A percentile compares a stretch with the other conserved stretches of the same genome.
Conservation (phyloP, 2,329 filamentous ascomycete genomes). For the Sporothrix variecibatus region DNA sequence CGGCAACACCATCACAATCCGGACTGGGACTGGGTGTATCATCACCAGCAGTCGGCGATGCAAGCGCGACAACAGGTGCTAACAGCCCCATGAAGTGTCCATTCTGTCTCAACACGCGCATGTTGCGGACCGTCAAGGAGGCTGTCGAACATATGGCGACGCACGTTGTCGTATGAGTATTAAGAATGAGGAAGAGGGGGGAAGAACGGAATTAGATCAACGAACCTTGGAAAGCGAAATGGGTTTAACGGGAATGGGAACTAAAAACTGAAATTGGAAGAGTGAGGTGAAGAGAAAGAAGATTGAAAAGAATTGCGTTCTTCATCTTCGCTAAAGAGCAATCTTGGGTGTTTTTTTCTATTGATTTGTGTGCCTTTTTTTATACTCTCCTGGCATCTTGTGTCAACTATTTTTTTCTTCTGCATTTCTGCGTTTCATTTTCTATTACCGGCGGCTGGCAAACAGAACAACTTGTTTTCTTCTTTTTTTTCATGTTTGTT, state of each 20-base stretch:
- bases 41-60: conserved; percentile 1
- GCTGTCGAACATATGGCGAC: conserved; percentile 64
- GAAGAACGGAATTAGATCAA: background rate
- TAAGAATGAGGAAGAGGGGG: background rate
- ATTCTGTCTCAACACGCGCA: conserved; percentile 62
- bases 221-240: background rate
- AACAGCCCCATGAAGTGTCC: conserved; percentile 58
- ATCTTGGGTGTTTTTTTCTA: background rate
- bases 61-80: conserved; percentile 45
- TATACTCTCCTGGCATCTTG: conserved; percentile 1
- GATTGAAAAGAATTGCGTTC: background rate
- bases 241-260: background rate
- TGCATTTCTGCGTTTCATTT: background rate
- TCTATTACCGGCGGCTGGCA: conserved; percentile 3
- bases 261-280: background rate
- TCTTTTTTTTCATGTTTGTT: background rate
- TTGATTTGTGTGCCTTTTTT: background rate
- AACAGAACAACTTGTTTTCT: background rate
- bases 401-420: background rate
- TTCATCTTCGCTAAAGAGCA: conserved; percentile 7
- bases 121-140: conserved; percentile 62
- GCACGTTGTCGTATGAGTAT: conserved; percentile 49
- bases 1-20: background rate
- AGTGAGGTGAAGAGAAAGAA: background rate
- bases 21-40: background rate